These are phyloP conservation scores for Sporothrix schenckii DNA, from an alignment of 2,329 filamentous ascomycete genomes.

Conservation along the genomic window DNA sequence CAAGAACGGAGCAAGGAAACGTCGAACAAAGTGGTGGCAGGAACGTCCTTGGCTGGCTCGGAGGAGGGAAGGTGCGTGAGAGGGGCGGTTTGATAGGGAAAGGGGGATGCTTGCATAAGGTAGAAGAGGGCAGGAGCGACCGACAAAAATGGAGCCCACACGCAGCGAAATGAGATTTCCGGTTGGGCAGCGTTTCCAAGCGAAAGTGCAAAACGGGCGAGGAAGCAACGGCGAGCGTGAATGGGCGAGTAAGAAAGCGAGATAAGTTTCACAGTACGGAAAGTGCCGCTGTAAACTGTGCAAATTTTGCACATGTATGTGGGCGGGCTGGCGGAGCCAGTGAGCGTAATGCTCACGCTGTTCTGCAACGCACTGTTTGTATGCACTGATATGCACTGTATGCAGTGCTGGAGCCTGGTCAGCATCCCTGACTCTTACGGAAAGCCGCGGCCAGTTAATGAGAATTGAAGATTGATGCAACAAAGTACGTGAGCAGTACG, in stretches of 20 bases:
- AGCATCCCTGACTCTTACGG: constrained; percentile 22
- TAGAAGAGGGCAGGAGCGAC: constrained; percentile 33
- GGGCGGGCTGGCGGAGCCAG: constrained; percentile 23
- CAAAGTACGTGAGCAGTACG: background rate
- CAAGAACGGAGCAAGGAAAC: constrained; percentile 27
- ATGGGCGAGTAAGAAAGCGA: constrained; percentile 1
- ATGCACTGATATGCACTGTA: constrained; percentile 21
- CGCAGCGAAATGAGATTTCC: constrained; percentile 36
- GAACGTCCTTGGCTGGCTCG: constrained; percentile 31
- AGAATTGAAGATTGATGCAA: background rate
- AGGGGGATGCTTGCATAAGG: constrained; percentile 32
- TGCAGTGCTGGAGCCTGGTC: background rate
- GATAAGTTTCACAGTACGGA: constrained; percentile 32
- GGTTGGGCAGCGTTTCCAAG: constrained; percentile 34
- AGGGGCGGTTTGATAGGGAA: constrained; percentile 37
- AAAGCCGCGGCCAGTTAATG: background rate
- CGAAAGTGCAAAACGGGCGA: constrained; percentile 26
- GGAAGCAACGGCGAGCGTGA: constrained; percentile 13
- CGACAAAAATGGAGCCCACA: constrained; percentile 32
- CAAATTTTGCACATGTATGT: background rate
- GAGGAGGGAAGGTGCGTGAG: constrained; percentile 31
- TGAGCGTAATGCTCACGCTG: constrained; percentile 18
- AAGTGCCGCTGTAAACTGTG: constrained; percentile 30
- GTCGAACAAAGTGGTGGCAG: constrained; percentile 27
- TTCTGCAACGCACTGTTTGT: background rate